These are phyloP conservation scores for Alternaria infectoria DNA, from an alignment of 2,329 filamentous ascomycete genomes.

Conservation along the genomic window DNA sequence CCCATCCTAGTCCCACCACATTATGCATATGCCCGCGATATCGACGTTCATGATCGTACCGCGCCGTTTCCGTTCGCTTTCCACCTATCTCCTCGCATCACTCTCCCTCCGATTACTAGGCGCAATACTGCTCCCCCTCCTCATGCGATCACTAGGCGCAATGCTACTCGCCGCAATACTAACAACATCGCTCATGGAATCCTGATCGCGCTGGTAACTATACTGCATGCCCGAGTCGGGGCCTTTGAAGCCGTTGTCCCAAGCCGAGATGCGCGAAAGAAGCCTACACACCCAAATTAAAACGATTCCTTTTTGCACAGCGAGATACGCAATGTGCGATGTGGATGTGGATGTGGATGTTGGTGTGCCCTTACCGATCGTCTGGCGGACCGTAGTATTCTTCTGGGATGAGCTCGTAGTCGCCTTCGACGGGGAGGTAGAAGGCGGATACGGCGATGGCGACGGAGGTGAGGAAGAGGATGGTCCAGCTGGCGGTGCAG, in stretches of 20 bases:
- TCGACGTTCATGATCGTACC: background rate
- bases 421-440: constrained; percentile 78
- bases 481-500: constrained; percentile 64
- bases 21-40: background rate
- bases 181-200: constrained; percentile 26
- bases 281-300: constrained; percentile 37
- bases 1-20: background rate
- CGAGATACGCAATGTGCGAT: background rate
- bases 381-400: constrained; percentile 36
- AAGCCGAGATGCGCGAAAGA: constrained; percentile 41
- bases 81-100: constrained; percentile 3
- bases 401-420: constrained; percentile 77
- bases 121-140: constrained; percentile 6
- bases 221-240: constrained; percentile 22
- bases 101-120: constrained; percentile 14
- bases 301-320: constrained; percentile 8
- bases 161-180: constrained; percentile 12
- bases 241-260: constrained; percentile 44
- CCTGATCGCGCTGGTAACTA: constrained; percentile 28
- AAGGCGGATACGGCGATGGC: constrained; percentile 72
- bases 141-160: constrained; percentile 12
- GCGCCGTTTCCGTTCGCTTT: background rate
- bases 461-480: constrained; percentile 59
- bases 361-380: constrained; percentile 37
- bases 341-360: background rate